These are phyloP conservation scores for Aspergillus carbonarius DNA, from an alignment of 2,329 filamentous ascomycete genomes.

Conservation along the genomic window DNA sequence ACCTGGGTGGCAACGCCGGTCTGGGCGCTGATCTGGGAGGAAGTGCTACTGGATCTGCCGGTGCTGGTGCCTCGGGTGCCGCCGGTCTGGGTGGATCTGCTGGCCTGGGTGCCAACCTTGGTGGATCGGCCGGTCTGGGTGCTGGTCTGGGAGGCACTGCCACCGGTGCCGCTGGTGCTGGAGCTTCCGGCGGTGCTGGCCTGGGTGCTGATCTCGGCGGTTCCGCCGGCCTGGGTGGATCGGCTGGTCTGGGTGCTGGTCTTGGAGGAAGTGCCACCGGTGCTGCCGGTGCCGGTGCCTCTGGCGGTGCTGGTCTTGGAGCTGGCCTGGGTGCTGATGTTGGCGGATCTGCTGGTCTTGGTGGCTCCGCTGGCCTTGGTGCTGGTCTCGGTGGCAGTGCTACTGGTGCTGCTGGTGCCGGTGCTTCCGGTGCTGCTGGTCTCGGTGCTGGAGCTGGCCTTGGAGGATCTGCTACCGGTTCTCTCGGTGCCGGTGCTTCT, in stretches of 20 bases:
- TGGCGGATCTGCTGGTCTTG: background rate
- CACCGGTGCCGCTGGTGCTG: background rate
- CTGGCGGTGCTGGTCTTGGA: background rate
- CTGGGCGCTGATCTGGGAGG: background rate
- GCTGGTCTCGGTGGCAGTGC: background rate
- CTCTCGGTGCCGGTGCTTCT: background rate
- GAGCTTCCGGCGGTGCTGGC: background rate
- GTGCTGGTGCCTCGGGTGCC: background rate
- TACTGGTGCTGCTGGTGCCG: too few relatives aligned
- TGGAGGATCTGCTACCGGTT: background rate
- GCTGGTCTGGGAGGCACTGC: background rate
- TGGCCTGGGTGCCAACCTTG: background rate
- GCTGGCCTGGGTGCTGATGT: too few relatives aligned
- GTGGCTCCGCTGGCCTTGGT: background rate
- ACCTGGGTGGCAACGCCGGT: conserved; percentile 1
- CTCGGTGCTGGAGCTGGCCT: conserved; percentile 1
- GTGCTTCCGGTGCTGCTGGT: too few relatives aligned
- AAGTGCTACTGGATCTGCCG: background rate
- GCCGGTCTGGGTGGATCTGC: background rate
- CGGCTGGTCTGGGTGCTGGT: background rate
- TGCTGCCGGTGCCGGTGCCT: background rate
- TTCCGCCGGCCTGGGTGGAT: background rate
- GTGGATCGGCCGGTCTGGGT: background rate
- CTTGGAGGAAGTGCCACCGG: background rate
- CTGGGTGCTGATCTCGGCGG: background rate